Base-by-base conservation (phyloP, 73 alveolate species). In the Breviolum minutum region DNA sequence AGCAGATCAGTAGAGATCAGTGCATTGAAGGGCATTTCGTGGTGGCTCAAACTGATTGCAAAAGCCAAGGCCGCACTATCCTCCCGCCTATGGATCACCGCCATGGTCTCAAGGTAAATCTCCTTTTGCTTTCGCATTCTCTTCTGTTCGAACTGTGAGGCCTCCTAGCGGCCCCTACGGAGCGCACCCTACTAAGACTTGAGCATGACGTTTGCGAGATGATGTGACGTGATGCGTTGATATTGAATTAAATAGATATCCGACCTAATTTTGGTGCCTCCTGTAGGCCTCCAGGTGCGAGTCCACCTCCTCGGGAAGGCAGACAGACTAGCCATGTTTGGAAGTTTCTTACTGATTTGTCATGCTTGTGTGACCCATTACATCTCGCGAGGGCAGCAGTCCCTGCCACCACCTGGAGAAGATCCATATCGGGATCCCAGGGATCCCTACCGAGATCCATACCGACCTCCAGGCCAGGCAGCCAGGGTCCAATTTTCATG, bases 281-380 rank as follows among this genome's bases (percentile, higher is more conserved):
- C 60, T 60, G 12, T 7, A 27, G 63, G 76, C 96, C 87, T 20
- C 71, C 87, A 26, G 62, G 87, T 32, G 11, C 87, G 74, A 10
- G 70, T 54, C 95, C 95, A 30, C 95, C 96, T 70, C 96, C 96
- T 14, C 96, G 96, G 87, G 96, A 90, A 90, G 87, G 87, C 74
- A 30, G 10, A 27, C 32, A 12, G 84, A 16, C 27, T 74, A 11
- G 54, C 54, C 17, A 32, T 17, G 22, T 22, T 10, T 5, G 14
- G 24, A 8, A 26, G 16, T 12, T 17, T 22, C 30, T 86, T 85
- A 48, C 27, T 40, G 30, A n/a, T 27, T 26, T 24, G 62, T 32
- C n/a, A 22, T 24, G 66, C 26, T 10, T 27, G 54, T 48, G 71
- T 26, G 76, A 6, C 73, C 54, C 93, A 14, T 27, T 27, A 20